A percentile compares a stretch with the other conserved stretches of the same genome.
phyloP scores from a whole-genome alignment of 2,329 filamentous ascomycete genomes.

The Tolypocladium ophioglossoides region DNA sequence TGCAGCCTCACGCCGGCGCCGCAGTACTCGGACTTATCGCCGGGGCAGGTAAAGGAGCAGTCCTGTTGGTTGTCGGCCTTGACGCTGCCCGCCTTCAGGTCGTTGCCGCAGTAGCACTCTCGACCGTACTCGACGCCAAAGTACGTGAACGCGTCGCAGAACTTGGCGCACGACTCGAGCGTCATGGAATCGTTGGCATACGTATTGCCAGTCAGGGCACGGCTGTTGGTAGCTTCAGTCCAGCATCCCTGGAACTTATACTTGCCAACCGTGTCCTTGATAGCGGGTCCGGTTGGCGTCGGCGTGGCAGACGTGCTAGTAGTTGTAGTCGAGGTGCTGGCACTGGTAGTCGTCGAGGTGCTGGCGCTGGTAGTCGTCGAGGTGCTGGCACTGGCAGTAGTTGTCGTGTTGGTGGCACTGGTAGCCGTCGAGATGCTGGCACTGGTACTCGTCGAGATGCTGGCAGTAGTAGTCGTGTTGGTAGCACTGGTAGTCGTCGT shows the following conservation, averaged over 20 bases:
- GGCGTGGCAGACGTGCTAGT: constrained; percentile 8
- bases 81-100: constrained; percentile 15
- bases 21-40: constrained; percentile 22
- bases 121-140: constrained; percentile 25
- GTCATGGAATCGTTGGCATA: constrained; percentile 23
- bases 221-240: constrained; percentile 19
- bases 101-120: constrained; percentile 28
- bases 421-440: too few species aligned
- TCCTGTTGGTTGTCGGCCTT: constrained; percentile 18
- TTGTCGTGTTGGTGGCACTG: too few species aligned
- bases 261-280: constrained; percentile 12
- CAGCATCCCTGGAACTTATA: constrained; percentile 27
- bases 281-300: constrained; percentile 12
- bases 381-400: too few species aligned
- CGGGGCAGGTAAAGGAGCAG: constrained; percentile 21
- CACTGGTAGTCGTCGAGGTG: constrained; percentile 12
- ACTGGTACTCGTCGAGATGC: too few species aligned
- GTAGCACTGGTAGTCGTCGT: too few species aligned
- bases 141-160: constrained; percentile 18
- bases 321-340: background rate
- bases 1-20: constrained; percentile 22
- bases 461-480: too few species aligned
- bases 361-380: constrained; percentile 4
- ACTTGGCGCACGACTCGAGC: constrained; percentile 20
- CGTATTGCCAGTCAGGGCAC: constrained; percentile 18